Evolutionary conservation across 495 filamentous ascomycete genomes (phyloP).

Genomic region (Cladorrhinum samala): DNA sequence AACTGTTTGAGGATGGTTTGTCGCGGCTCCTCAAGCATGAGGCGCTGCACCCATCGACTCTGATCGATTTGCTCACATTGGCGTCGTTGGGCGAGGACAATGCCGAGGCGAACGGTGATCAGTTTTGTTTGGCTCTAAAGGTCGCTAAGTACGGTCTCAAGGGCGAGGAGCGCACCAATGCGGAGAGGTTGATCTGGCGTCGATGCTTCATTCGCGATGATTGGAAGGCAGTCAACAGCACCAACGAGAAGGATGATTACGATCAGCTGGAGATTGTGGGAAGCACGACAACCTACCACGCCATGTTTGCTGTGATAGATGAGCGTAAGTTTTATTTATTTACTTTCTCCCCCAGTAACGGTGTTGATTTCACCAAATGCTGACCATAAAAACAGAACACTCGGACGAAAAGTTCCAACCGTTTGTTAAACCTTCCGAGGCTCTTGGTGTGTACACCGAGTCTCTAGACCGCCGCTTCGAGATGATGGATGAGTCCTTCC

Average conservation of each 20-base stretch:
- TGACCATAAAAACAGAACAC: too few relatives aligned
- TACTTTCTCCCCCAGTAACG: too few relatives aligned
- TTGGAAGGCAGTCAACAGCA: slow-evolving; percentile 58
- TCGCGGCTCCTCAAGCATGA: slow-evolving; percentile 59
- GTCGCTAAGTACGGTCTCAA: slow-evolving; percentile 54
- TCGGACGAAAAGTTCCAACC: slow-evolving; percentile 33
- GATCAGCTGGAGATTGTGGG: slow-evolving; percentile 39
- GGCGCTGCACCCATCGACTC: slow-evolving; percentile 55
- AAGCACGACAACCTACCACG: slow-evolving; percentile 46
- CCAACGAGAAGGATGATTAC: slow-evolving; percentile 45
- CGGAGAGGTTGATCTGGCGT: slow-evolving; percentile 75
- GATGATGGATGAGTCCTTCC: slow-evolving; percentile 39
- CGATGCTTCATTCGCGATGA: slow-evolving; percentile 73
- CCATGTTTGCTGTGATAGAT: slow-evolving; percentile 39
- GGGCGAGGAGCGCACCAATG: slow-evolving; percentile 45
- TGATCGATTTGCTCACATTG: slow-evolving; percentile 81
- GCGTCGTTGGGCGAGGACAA: slow-evolving; percentile 45
- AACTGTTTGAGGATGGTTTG: slow-evolving; percentile 60
- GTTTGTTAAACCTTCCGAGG: slow-evolving; percentile 42
- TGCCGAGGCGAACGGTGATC: slow-evolving; percentile 33
- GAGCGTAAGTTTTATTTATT: slow-evolving; percentile 34
- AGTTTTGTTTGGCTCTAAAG: slow-evolving; percentile 68
- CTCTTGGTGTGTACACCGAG: slow-evolving; percentile 47
- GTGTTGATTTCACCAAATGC: too few relatives aligned
- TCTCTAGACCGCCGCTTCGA: slow-evolving; percentile 50